Conservation (phyloP, 306 rosid genomes). For the Cucurbita moschata region DNA sequence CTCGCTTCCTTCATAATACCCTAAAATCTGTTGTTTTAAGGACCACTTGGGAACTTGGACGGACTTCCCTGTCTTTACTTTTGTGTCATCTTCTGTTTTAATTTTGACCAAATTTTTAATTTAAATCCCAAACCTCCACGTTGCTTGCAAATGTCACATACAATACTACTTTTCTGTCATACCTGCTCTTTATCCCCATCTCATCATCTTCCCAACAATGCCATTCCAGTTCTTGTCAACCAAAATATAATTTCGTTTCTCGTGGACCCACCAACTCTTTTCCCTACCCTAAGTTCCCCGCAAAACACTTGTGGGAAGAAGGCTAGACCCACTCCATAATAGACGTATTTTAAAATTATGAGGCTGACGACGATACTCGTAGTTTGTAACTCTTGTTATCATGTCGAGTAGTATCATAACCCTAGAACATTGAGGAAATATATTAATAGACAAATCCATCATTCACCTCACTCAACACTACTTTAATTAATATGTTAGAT, state of each 20-base stretch:
- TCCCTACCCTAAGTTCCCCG: too few species aligned
- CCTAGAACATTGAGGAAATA: too few species aligned
- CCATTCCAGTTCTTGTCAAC: not conserved
- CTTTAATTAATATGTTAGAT: too few species aligned
- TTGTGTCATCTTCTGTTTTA: not conserved
- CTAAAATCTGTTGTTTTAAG: not conserved
- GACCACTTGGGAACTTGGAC: not conserved
- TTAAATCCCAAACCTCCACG: not conserved
- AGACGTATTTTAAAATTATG: too few species aligned
- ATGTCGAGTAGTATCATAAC: too few species aligned
- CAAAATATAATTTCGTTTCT: not conserved
- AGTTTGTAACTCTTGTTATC: too few species aligned
- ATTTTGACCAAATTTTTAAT: too few species aligned
- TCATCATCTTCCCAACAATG: not conserved
- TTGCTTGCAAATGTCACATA: not conserved
- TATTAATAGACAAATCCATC: too few species aligned
- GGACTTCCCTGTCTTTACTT: not conserved
- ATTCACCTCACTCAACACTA: too few species aligned
- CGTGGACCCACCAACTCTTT: not conserved
- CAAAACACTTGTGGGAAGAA: too few species aligned
- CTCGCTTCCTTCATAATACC: not conserved
- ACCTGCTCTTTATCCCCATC: not conserved
- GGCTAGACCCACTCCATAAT: too few species aligned
- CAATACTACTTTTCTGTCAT: not conserved
- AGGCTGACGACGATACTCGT: too few species aligned